Base-by-base conservation (phyloP, 345 rosid species). In the Aethionema arabicum region DNA sequence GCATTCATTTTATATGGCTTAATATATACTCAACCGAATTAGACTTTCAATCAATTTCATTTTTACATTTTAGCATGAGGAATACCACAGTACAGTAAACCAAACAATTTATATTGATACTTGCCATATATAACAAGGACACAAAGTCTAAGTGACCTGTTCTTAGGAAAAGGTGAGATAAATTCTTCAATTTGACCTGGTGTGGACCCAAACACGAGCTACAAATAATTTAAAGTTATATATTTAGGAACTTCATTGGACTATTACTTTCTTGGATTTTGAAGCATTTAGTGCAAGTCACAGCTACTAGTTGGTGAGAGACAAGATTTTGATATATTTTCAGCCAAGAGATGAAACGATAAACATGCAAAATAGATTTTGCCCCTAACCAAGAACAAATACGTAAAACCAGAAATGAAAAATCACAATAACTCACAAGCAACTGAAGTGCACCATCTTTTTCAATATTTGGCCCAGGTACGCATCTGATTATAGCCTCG, bases 391-490 rank as follows among this genome's bases (percentile, higher is more conserved):
- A 43, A 50, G 44, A 48, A 55, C 60, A 65, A 51, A 45, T 61
- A 71, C 46, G 43, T 13, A 30, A 44, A 54, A 61, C 13, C 37
- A 16, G 61, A 70, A 73, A 72, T 13, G 39, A 44, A 57, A 64
- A 64, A 64, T 72, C 35, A 74, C 44, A 76, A 74, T 52, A 74
- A 86, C 98, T 92, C 54, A 92, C 98, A 80, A 92, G 97, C 97
- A 92, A 80, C 84, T 92, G 98, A 69, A 92, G 90, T 59, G 93
- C 83, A 60, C 98, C 97, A 67, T 92, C 95, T 80, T 84, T 88
- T 40, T 83, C 79, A 64, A 92, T 89, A 52, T 65, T 74, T 35
- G 98, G 98, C 61, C 97, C 98, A 59, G 95, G 98, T 67, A 92
- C 91, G 85, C 97, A 87, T 87, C 98, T 82, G 74, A 89, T 80